Evolutionary conservation across 2,329 filamentous ascomycete species (phyloP), one percentile per base, ranked within the genome.

Genomic region (Fusarium sp.): DNA sequence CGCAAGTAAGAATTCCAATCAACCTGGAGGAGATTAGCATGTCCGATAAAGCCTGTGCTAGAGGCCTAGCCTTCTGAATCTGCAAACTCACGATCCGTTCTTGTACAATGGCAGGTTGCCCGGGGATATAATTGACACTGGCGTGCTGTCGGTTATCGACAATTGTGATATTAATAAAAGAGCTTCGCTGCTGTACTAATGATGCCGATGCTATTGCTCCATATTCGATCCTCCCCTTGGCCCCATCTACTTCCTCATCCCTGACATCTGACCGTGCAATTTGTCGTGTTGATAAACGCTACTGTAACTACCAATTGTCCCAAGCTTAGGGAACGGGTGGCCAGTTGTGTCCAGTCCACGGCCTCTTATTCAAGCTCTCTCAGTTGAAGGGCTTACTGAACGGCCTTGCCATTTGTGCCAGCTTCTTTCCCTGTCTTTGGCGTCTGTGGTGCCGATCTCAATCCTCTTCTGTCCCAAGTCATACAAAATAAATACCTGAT

Each of bases 121-220:
- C 66, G 30, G 74, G 66, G 73, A 78, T 72, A 78, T 76, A 69
- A 61, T 67, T 75, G 73, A 66, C 67, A 66, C 56, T 57, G 26
- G 34, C 56, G 47, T 56, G 22, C 57, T 51, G 28, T 38, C 38
- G 17, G 30, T 34, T 41, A 59, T 64, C 32, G 32, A 59, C 24
- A 39, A 42, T 54, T 13, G 18, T 56, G 34, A 38, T 66, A 39
- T 70, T 61, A 70, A 75, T 61, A 70, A 75, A 73, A 61, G 63
- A 51, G 56, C 41, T 48, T 39, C 34, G 56, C 41, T 41, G 56
- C 56, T 59, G 42, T 51, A 22, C n/a, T 34, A 58, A 36, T 28
- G 30, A 58, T 58, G 47, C 54, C 39, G 39, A 28, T 39, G 57
- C 45, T 32, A 39, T 48, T 51, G 54, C 26, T 62, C 36, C 58